Evolutionary conservation across 345 rosid genomes (phyloP).

Genomic region (Balakata baccata): DNA sequence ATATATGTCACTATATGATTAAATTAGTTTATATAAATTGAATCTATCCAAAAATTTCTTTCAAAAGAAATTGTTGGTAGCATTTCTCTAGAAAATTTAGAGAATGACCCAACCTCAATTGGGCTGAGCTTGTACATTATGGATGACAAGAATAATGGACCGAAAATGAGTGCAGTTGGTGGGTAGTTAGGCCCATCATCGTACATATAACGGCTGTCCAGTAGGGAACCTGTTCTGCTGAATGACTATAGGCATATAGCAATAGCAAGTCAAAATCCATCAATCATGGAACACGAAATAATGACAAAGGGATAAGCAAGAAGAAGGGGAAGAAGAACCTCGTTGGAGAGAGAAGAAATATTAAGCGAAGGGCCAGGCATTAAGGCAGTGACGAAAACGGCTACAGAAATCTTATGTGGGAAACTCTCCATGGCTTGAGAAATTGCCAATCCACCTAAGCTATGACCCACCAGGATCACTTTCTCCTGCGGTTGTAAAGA

Average conservation of each 20-base stretch:
- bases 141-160: slow-evolving; percentile 37
- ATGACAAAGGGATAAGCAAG: no score
- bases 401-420: slow-evolving; percentile 25
- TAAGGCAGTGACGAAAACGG: slow-evolving; percentile 32
- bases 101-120: no score
- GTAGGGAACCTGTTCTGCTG: slow-evolving; percentile 25
- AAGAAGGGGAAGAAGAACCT: slow-evolving; percentile 19
- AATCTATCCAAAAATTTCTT: no score
- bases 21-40: no score
- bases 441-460: slow-evolving; percentile 38
- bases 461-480: slow-evolving; percentile 44
- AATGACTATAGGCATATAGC: slow-evolving; percentile 22
- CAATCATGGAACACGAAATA: no score
- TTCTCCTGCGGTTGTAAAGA: slow-evolving; percentile 21
- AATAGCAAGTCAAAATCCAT: no score
- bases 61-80: no score
- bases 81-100: no score
- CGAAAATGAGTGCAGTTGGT: slow-evolving; percentile 48
- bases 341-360: slow-evolving; percentile 27
- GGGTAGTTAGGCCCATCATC: slow-evolving; percentile 40
- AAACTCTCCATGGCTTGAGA: slow-evolving; percentile 39
- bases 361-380: slow-evolving; percentile 46
- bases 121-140: slow-evolving; percentile 55
- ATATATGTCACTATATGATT: no score
- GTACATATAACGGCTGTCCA: slow-evolving; percentile 41